Evolutionary conservation across 2,329 filamentous ascomycete species (phyloP).

Genomic region (Stachybotrys elegans): DNA sequence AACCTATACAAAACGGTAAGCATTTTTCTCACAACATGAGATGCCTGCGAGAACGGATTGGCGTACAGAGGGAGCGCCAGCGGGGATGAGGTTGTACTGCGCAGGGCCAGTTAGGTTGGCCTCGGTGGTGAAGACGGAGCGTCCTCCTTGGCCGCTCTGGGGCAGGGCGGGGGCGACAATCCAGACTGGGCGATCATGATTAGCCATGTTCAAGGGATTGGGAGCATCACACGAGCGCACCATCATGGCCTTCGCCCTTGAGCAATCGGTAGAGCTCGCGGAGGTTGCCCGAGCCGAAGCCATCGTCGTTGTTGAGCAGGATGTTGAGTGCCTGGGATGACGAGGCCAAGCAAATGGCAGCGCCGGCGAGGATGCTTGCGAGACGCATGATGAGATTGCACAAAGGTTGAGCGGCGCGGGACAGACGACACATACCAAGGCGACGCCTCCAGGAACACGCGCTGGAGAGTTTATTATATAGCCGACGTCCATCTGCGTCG

Average conservation of each 20-base stretch:
- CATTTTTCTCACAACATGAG: neutral
- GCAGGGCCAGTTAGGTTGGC: conserved; percentile 20
- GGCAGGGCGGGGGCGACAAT: conserved; percentile 23
- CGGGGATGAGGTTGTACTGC: conserved; percentile 21
- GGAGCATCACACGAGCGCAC: conserved; percentile 6
- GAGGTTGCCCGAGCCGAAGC: conserved; percentile 23
- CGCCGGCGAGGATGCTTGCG: conserved; percentile 11
- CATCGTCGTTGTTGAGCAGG: conserved; percentile 24
- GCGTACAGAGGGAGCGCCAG: conserved; percentile 21
- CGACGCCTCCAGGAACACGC: neutral
- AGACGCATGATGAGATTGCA: conserved; percentile 13
- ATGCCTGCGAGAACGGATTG: conserved; percentile 3
- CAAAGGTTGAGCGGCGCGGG: neutral
- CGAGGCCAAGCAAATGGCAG: conserved; percentile 12
- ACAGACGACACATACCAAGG: neutral
- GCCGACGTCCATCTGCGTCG: neutral
- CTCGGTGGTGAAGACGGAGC: conserved; percentile 20
- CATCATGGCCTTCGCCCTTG: conserved; percentile 21
- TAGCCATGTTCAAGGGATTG: fast-evolving
- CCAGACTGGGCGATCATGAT: conserved; percentile 14
- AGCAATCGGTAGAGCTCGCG: conserved; percentile 23
- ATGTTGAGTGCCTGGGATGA: conserved; percentile 20
- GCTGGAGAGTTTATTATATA: neutral
- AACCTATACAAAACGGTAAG: conserved; percentile 13
- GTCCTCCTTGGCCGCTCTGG: conserved; percentile 23